Evolutionary conservation across 1,139 yeast species (phyloP), one percentile per base, ranked within the genome.

Genomic region (Yamadazyma dushanensis): DNA sequence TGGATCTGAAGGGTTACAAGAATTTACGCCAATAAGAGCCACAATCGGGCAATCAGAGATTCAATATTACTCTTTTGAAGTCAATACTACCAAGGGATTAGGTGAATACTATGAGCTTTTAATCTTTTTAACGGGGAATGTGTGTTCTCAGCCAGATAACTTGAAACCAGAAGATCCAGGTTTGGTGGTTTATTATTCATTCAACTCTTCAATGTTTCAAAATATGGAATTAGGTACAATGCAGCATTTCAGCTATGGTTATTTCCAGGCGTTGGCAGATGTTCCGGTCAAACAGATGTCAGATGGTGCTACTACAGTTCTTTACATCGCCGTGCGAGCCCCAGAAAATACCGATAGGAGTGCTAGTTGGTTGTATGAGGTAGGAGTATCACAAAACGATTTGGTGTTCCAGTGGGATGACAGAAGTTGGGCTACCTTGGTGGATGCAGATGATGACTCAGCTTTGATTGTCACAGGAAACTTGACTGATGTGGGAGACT

Each of bases 381-480:
- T 89, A 23, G 92, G 89, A 2, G 75, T 80, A 3, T 84, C 92
- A 1, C 83, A 80, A 44, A 66, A 67, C 34, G 80, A 77, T 45
- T 69, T 84, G 42, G 76, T 79, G 1, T 85, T 78, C 55, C 84
- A 81, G 46, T 85, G 87, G 81, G 89, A 81, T 53, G 68, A 70
- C 32, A 61, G 76, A 14, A 61, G 80, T 20, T 73, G 80, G 69
- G 74, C 86, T 1, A 61, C 66, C 25, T 63, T 85, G 11, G 76
- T 87, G 3, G 96, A 88, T 53, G 65, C 89, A 0, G 97, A 89
- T 58, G 77, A 76, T 49, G 69, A 71, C 15, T 76, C 87, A 34
- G 94, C 87, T 0, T 63, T 88, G 40, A 65, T 89, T 23, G 76
- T 77, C 18, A 82, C 90, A 0, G 81, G 79, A n/a, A 75, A 75